Percentiles rank a stretch among this genome's conserved stretches.
phyloP scores from a whole-genome alignment of 208 protist genomes.

The Trypanosoma caninum region DNA sequence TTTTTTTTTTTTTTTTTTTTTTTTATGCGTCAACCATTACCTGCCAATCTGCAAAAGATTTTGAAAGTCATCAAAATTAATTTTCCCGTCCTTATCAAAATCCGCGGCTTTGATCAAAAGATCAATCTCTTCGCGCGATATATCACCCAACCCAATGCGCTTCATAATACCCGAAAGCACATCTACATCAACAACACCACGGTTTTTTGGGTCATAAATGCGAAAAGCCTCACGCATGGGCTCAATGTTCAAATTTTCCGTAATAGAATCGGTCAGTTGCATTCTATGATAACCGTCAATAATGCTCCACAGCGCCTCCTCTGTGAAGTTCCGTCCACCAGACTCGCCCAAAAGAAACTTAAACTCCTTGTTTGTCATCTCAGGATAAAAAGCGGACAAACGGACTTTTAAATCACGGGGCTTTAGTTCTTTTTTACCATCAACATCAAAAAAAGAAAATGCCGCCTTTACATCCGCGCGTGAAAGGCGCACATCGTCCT shows the following conservation, averaged over 20 bases:
- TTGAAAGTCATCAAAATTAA: slow-evolving; percentile 89
- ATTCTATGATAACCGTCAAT: slow-evolving; percentile 77
- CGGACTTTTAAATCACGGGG: slow-evolving; percentile 82
- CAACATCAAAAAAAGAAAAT: slow-evolving; percentile 92
- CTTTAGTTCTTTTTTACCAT: slow-evolving; percentile 73
- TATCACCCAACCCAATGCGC: slow-evolving; percentile 80
- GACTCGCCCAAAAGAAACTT: slow-evolving; percentile 89
- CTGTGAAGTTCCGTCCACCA: slow-evolving; percentile 53
- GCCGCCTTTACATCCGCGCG: slow-evolving; percentile 85
- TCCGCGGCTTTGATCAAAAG: slow-evolving; percentile 91
- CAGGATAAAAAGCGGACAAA: slow-evolving; percentile 90
- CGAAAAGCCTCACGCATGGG: slow-evolving; percentile 84
- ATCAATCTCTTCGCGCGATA: slow-evolving; percentile 79
- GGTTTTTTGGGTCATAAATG: slow-evolving; percentile 88
- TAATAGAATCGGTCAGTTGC: slow-evolving; percentile 12
- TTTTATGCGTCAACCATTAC: too few species aligned
- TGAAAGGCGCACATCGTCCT: slow-evolving; percentile 28
- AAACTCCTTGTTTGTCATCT: slow-evolving; percentile 92
- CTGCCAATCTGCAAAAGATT: slow-evolving; percentile 66
- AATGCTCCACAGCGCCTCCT: slow-evolving; percentile 84
- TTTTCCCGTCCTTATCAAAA: slow-evolving; percentile 90
- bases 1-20: slow-evolving; percentile 26
- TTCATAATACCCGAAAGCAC: slow-evolving; percentile 83
- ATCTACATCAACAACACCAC: slow-evolving; percentile 74
- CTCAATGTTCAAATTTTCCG: slow-evolving; percentile 48